Percentiles rank a stretch among this genome's conserved stretches.
phyloP scores from a whole-genome alignment of 768 basidiomycete species.

The Chalciporus chontae region DNA sequence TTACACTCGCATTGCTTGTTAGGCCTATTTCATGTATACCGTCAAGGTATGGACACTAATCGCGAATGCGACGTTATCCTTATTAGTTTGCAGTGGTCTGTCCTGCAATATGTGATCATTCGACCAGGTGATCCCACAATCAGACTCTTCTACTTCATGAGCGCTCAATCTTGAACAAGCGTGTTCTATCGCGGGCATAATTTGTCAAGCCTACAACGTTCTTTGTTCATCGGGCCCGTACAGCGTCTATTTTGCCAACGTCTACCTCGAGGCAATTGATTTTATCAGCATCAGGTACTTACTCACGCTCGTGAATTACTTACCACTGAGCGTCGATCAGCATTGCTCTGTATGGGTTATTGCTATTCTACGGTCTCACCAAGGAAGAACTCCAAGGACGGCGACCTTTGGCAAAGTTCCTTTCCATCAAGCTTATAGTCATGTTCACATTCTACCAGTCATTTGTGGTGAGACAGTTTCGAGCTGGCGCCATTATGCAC shows the following conservation, averaged over 20 bases:
- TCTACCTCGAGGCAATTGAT: constrained; percentile 70
- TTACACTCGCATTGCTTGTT: constrained; percentile 5
- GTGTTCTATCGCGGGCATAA: constrained; percentile 68
- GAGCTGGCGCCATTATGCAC: not conserved
- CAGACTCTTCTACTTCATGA: not conserved
- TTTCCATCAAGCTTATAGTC: constrained; percentile 83
- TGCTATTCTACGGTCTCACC: constrained; percentile 80
- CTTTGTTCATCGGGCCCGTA: constrained; percentile 66
- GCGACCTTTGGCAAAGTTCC: constrained; percentile 80
- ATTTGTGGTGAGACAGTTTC: constrained; percentile 51
- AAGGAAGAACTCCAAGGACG: constrained; percentile 74
- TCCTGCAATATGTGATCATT: constrained; percentile 84
- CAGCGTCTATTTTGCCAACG: constrained; percentile 57
- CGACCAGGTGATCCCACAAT: constrained; percentile 41
- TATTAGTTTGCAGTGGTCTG: constrained; percentile 58
- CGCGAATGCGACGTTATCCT: not conserved
- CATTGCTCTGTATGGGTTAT: constrained; percentile 80
- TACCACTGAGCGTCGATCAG: constrained; percentile 33
- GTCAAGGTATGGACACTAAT: constrained; percentile 55
- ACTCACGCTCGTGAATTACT: not conserved
- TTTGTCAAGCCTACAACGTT: constrained; percentile 65
- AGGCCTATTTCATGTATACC: constrained; percentile 89
- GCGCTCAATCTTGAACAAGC: constrained; percentile 13
- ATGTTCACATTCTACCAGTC: constrained; percentile 89
- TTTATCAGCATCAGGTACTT: constrained; percentile 77